Evolutionary conservation across 106 monocot genomes (phyloP), one percentile per base, ranked within the genome.

Genomic region (Allium fistulosum): DNA sequence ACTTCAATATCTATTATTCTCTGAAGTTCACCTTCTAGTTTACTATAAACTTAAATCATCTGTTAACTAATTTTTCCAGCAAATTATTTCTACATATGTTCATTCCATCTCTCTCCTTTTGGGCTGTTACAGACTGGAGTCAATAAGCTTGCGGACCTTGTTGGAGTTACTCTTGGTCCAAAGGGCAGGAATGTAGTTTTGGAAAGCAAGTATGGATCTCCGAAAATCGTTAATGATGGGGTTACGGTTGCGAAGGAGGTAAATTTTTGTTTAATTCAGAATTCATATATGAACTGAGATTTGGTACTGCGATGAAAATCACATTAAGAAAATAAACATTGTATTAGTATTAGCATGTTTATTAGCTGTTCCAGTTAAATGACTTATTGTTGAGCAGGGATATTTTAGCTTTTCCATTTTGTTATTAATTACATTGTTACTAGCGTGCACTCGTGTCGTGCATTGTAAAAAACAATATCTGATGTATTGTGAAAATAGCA

Each of bases 201-300:
- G 45, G 97, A 97, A 74, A 97, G 97, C 84, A 97, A 97, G 76
- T 97, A 92, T 75, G 97, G 92, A 16, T 92, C 97, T n/a, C 96
- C 97, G 46, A 97, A 81, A 69, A 97, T 97, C 75, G 92, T 97
- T 9, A 97, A 97, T 77, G 97, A 97, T 77, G 97, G 97, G 48
- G 97, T 92, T 26, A 97, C 97, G 16, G 97, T 97, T 12, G 92
- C 92, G 10, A 97, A 69, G 66, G 97, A 97, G 92, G 97, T 97
- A 84, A 26, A 26, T 9, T 18, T 15, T 9, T 17, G 22, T 60
- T 17, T 60, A 37, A 2, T 5, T 37, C 37, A 37, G 5, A 37
- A 37, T 37, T 37, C 37, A 37, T 37, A 37, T 37, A 5, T 37
- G 37, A 37, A 37, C 37, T 37, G 37, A 37, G 37, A 5, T 4